phyloP scores from a whole-genome alignment of 768 basidiomycete genomes.

The Chiua virens region DNA sequence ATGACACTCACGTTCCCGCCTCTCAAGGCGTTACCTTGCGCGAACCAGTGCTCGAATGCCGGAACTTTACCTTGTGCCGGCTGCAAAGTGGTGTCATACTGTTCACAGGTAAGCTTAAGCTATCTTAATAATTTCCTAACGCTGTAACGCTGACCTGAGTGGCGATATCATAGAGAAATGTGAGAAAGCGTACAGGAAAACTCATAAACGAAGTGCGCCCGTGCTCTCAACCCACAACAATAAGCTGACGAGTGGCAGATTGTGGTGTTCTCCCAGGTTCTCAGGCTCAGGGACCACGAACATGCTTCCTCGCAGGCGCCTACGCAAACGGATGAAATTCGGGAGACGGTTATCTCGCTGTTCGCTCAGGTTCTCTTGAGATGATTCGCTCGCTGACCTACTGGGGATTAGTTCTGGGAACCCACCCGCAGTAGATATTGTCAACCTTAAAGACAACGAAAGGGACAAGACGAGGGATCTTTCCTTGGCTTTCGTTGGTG shows the following conservation, averaged over 20 bases:
- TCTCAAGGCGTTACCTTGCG: constrained; percentile 31
- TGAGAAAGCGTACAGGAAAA: constrained; percentile 35
- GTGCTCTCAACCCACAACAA: neutral
- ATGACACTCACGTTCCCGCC: constrained; percentile 22
- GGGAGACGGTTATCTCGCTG: constrained; percentile 12
- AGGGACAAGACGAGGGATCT: constrained; percentile 17
- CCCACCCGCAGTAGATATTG: constrained; percentile 28
- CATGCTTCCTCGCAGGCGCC: neutral
- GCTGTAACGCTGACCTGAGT: neutral
- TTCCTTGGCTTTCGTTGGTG: constrained; percentile 24
- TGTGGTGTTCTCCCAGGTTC: constrained; percentile 14
- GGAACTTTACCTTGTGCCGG: constrained; percentile 22
- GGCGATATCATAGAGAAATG: constrained; percentile 33
- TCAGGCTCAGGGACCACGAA: neutral
- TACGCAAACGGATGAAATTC: neutral
- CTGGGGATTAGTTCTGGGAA: constrained; percentile 17
- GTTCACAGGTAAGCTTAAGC: constrained; percentile 31
- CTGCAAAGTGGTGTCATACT: constrained; percentile 44
- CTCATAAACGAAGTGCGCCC: constrained; percentile 35
- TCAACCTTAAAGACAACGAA: constrained; percentile 28
- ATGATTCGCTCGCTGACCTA: neutral
- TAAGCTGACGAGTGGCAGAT: constrained; percentile 5
- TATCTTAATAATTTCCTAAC: neutral
- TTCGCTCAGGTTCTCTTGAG: constrained; percentile 19
- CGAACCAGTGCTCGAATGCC: constrained; percentile 31